Conservation (phyloP, 202 grass and related monocot genomes). For the Dendrocalamus latiflorus region DNA sequence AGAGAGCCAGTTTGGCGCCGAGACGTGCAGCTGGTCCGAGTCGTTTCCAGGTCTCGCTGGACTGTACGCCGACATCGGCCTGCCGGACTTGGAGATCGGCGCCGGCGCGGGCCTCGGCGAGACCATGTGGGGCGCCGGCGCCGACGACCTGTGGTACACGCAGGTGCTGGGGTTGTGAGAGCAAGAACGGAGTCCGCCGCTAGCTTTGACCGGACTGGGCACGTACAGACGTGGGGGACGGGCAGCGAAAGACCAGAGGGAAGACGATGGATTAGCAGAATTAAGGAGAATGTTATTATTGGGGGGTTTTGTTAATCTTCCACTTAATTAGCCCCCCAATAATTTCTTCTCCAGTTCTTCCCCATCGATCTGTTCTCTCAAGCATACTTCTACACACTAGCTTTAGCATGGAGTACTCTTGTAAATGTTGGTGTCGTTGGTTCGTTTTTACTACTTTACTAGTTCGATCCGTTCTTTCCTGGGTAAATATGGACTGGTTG, state of each 20-base stretch:
- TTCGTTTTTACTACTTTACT: background rate
- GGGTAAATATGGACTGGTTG: constrained; percentile 28
- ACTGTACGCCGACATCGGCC: constrained; percentile 21
- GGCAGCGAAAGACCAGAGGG: background rate
- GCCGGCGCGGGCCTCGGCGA: background rate
- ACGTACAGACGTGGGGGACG: background rate
- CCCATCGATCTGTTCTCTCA: background rate
- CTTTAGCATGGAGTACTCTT: background rate
- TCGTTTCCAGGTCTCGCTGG: constrained; percentile 7
- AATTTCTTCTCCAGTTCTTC: constrained; percentile 46
- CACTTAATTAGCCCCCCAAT: constrained; percentile 12
- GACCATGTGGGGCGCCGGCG: constrained; percentile 42
- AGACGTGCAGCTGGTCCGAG: constrained; percentile 42
- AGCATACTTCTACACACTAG: background rate
- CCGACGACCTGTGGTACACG: no score
- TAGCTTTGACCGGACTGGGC: background rate
- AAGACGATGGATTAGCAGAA: constrained; percentile 1
- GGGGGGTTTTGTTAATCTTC: background rate
- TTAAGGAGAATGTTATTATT: constrained; percentile 30
- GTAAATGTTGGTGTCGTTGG: background rate
- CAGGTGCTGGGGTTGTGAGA: no score
- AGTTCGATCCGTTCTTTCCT: constrained; percentile 22
- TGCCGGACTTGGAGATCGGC: constrained; percentile 22
- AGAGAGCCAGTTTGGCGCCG: background rate
- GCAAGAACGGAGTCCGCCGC: no score